Base-by-base conservation (phyloP, 2,329 filamentous ascomycete genomes). In the Fusarium sp. region DNA sequence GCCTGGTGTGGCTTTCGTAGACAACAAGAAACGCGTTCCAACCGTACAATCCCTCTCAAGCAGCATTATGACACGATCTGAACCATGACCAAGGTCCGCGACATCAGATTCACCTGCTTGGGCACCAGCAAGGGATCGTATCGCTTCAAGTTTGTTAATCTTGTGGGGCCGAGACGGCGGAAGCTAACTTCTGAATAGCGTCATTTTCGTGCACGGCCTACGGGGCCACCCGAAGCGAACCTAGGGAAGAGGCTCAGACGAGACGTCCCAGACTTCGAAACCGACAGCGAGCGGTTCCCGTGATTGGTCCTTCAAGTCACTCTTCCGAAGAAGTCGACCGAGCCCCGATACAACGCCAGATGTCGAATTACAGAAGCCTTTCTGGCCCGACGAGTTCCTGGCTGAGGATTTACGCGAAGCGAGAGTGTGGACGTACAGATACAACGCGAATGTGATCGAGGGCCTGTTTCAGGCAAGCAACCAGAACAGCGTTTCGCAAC, bases 361-460 rank as follows among this genome's bases (percentile, higher is more conserved):
- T 20, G 31, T n/a, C 7, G 52, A 36, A 25, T 25, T 25, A 13
- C 42, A 47, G 16, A 74, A 68, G 52, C 68, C 79, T 1, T 84
- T 82, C 71, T 84, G 16, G 54, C 54, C 54, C 8, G n/a, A 22
- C 20, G 54, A 57, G 8, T 81, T 78, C 57, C 80, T 85, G n/a
- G 45, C 71, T n/a, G 25, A 72, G n/a, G 82, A 84, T 70, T 69
- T 84, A 16, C 81, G 79, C 22, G 68, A 82, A 18, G 83, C 82
- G 36, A 77, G 79, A 65, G 69, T 84, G 35, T 83, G 79, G 81
- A 84, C 82, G n/a, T 85, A 84, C 65, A 82, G 83, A 42, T 85
- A 84, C 72, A 80, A 85, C 64, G 82, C 82, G 20, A 80, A 84
- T 68, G 79, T 82, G 10, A 79, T 82, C 62, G 77, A 77, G 20